A percentile compares a stretch with the other conserved stretches of the same genome.
phyloP scores from a whole-genome alignment of 345 rosid genomes.

The Pistacia integerrima region DNA sequence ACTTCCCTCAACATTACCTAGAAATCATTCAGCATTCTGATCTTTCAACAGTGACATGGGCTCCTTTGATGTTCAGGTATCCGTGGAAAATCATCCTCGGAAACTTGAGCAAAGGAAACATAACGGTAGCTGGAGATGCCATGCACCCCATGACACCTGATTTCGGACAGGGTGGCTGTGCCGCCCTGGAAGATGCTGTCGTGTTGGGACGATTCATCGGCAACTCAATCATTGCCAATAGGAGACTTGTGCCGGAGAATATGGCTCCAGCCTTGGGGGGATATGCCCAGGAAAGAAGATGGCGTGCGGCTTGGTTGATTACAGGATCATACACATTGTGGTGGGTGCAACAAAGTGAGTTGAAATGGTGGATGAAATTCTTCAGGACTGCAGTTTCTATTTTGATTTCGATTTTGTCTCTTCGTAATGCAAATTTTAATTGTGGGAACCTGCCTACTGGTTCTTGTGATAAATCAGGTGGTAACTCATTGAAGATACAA shows the following conservation, averaged over 20 bases:
- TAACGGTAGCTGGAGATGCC: conserved; percentile 55
- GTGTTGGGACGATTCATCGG: conserved; percentile 35
- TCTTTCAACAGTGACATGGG: conserved; percentile 35
- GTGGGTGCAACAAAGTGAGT: conserved; percentile 38
- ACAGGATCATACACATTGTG: conserved; percentile 34
- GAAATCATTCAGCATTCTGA: conserved; percentile 31
- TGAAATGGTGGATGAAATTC: conserved; percentile 31
- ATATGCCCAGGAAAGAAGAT: conserved; percentile 36
- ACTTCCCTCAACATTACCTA: conserved; percentile 27
- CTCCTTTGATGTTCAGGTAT: conserved; percentile 33
- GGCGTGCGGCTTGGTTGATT: conserved; percentile 32
- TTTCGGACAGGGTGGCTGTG: conserved; percentile 48
- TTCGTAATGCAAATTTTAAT: conserved; percentile 15
- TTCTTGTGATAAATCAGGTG: not conserved
- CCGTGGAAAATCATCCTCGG: conserved; percentile 44
- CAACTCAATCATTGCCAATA: not conserved
- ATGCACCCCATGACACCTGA: conserved; percentile 63
- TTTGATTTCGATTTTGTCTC: not conserved
- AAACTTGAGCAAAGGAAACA: conserved; percentile 34
- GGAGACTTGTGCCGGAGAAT: conserved; percentile 1
- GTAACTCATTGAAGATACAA: too few relatives aligned
- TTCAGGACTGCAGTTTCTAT: conserved; percentile 30
- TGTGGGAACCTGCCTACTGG: conserved; percentile 39
- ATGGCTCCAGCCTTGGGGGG: conserved; percentile 22
- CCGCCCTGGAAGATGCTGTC: conserved; percentile 44